A percentile compares a stretch with the other conserved stretches of the same genome.
Conservation (phyloP, 192 early-diverging fungal species). For the Backusella mclennaniae region DNA sequence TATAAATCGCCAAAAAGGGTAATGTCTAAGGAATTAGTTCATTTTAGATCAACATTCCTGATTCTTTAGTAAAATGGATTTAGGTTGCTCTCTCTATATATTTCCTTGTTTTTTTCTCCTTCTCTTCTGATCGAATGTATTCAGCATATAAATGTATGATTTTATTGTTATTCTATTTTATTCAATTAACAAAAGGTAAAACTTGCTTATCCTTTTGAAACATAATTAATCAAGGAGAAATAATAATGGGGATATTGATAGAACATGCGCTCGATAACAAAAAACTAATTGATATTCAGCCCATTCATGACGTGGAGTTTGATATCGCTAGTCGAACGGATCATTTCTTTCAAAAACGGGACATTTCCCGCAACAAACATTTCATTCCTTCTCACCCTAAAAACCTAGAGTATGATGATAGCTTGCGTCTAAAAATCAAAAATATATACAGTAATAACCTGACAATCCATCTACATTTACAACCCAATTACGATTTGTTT, state of each 20-base stretch:
- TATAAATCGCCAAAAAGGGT: too few species aligned
- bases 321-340: constrained; percentile 23
- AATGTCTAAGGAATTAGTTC: too few species aligned
- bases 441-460: constrained; percentile 54
- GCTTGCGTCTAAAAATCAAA: constrained; percentile 9
- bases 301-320: not conserved
- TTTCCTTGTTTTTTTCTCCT: too few species aligned
- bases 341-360: constrained; percentile 21
- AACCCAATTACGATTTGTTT: constrained; percentile 70
- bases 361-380: constrained; percentile 6
- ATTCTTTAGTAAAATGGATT: too few species aligned
- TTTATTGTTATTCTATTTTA: too few species aligned
- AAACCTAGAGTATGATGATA: constrained; percentile 23
- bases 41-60: too few species aligned
- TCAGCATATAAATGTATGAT: too few species aligned
- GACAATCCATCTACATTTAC: constrained; percentile 67
- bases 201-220: too few species aligned
- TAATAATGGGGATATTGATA: not conserved
- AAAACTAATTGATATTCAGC: not conserved
- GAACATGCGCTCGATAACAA: not conserved
- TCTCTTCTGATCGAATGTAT: too few species aligned
- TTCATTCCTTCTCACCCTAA: not conserved
- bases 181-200: too few species aligned
- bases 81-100: too few species aligned
- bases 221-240: not conserved